Conservation (phyloP, 371 early-diverging fungal genomes). For the Fennellomyces sp. region DNA sequence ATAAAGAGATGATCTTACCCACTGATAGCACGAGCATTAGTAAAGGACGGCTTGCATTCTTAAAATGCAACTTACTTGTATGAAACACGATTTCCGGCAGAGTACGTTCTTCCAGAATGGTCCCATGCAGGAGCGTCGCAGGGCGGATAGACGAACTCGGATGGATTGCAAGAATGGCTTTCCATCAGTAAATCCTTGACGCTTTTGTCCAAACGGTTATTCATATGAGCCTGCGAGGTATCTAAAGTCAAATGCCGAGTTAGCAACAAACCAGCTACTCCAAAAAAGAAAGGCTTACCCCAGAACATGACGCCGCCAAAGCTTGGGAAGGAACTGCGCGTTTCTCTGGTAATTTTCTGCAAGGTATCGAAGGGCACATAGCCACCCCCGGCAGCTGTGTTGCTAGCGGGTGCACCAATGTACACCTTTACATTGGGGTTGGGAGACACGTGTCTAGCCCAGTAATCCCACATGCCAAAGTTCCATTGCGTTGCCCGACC, state of each 20-base stretch:
- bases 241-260: conserved; percentile 17
- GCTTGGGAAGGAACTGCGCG: conserved; percentile 39
- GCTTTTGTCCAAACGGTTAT: conserved; percentile 27
- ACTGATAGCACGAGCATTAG: conserved; percentile 8
- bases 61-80: conserved; percentile 35
- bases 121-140: conserved; percentile 45
- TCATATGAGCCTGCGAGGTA: conserved; percentile 48
- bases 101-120: conserved; percentile 32
- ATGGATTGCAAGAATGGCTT: conserved; percentile 24
- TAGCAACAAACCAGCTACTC: conserved; percentile 1
- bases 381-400: conserved; percentile 59
- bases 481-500: conserved; percentile 46
- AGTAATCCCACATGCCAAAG: conserved; percentile 65
- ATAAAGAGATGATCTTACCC: conserved; percentile 20
- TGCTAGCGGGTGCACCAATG: conserved; percentile 65
- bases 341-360: conserved; percentile 25
- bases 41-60: not conserved
- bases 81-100: conserved; percentile 46
- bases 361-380: conserved; percentile 42
- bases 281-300: conserved; percentile 29
- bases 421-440: conserved; percentile 63
- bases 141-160: conserved; percentile 21
- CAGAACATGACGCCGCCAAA: conserved; percentile 73
- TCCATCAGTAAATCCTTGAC: conserved; percentile 24
- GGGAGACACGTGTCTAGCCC: conserved; percentile 60